Percentiles rank a stretch among this genome's conserved stretches.
These are phyloP conservation scores for Pelagophyceae sp. DNA, from an alignment of 352 stramenopile species.

Conservation along the genomic window DNA sequence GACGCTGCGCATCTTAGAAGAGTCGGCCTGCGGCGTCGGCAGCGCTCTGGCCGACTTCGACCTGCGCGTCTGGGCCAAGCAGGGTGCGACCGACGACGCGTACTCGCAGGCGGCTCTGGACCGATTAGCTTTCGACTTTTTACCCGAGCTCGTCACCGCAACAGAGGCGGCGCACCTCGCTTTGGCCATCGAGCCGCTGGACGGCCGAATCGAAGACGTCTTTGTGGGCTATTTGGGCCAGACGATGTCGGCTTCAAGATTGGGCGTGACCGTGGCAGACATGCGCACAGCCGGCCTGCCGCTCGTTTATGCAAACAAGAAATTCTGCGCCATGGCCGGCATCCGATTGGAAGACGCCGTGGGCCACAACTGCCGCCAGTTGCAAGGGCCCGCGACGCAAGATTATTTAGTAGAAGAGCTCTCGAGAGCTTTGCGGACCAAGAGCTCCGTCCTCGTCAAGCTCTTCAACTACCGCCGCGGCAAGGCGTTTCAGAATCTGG, in stretches of 20 bases:
- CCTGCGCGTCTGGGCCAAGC: background rate
- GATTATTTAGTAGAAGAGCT: background rate
- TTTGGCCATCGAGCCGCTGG: background rate
- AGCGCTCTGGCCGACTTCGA: background rate
- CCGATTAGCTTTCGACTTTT: background rate
- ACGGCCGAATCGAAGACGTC: background rate
- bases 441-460: background rate
- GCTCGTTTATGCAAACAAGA: background rate
- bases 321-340: background rate
- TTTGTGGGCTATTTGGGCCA: background rate
- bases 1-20: background rate
- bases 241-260: background rate
- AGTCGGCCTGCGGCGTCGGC: background rate
- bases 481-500: background rate
- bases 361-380: background rate
- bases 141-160: background rate
- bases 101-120: background rate
- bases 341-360: background rate
- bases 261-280: background rate
- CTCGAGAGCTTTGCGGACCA: background rate
- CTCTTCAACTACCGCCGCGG: background rate
- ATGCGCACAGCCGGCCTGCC: background rate
- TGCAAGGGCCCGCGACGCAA: background rate
- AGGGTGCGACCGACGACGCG: background rate
- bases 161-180: background rate